phyloP scores from a whole-genome alignment of 805 yeast species.

The Saccharomycopsis vini region DNA sequence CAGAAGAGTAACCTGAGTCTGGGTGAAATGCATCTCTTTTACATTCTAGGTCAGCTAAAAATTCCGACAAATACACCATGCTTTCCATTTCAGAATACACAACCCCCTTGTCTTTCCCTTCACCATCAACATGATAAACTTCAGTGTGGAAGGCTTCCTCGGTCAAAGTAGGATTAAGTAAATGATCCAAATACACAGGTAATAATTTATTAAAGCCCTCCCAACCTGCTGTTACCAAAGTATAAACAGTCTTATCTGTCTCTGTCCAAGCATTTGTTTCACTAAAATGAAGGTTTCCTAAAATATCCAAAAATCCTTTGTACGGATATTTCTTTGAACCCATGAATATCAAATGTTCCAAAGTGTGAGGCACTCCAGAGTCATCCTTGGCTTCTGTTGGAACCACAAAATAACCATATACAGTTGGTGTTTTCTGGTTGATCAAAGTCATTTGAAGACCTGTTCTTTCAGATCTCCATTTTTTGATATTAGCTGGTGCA shows the following conservation, averaged over 20 bases:
- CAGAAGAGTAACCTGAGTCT: constrained; percentile 77
- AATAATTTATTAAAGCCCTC: constrained; percentile 77
- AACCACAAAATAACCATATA: constrained; percentile 91
- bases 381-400: constrained; percentile 86
- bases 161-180: constrained; percentile 74
- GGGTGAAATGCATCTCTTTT: constrained; percentile 45
- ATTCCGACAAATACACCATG: constrained; percentile 70
- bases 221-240: constrained; percentile 92
- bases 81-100: constrained; percentile 98
- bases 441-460: constrained; percentile 76
- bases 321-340: constrained; percentile 85
- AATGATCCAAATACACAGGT: constrained; percentile 86
- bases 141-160: constrained; percentile 90
- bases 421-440: constrained; percentile 75
- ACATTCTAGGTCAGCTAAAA: constrained; percentile 48
- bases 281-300: constrained; percentile 78
- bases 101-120: constrained; percentile 89
- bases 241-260: constrained; percentile 91
- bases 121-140: constrained; percentile 89
- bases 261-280: constrained; percentile 96
- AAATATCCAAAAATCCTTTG: constrained; percentile 80
- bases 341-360: constrained; percentile 92
- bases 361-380: constrained; percentile 90
- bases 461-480: constrained; percentile 72
- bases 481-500: constrained; percentile 61